Percentiles rank a stretch among this genome's conserved stretches.
phyloP scores from a whole-genome alignment of 345 rosid species.

The Camelina neglecta region DNA sequence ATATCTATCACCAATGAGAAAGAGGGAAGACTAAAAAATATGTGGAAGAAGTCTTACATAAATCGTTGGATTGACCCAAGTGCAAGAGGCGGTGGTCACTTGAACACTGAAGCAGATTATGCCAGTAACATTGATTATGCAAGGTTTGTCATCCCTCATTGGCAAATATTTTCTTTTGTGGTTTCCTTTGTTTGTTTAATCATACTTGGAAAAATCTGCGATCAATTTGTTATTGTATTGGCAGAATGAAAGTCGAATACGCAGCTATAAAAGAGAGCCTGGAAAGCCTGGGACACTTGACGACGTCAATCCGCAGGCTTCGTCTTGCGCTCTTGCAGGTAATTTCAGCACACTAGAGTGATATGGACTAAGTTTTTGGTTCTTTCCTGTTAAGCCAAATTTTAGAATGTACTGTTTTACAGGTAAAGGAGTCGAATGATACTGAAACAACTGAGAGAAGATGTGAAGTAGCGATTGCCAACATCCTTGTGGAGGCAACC shows the following conservation, averaged over 20 bases:
- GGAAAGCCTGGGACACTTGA: slow-evolving; percentile 83
- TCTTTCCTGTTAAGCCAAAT: neutral
- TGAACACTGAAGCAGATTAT: slow-evolving; percentile 48
- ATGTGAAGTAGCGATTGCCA: slow-evolving; percentile 53
- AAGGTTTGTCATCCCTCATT: slow-evolving; percentile 54
- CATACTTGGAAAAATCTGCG: neutral
- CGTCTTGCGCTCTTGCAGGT: slow-evolving; percentile 84
- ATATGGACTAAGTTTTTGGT: slow-evolving; percentile 11
- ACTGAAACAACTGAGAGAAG: slow-evolving; percentile 45
- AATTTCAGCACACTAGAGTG: slow-evolving; percentile 15
- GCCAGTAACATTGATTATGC: slow-evolving; percentile 64
- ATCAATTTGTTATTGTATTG: slow-evolving; percentile 18
- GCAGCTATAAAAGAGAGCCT: slow-evolving; percentile 89
- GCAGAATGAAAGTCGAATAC: slow-evolving; percentile 87
- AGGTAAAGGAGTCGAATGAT: slow-evolving; percentile 64
- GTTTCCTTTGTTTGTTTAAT: slow-evolving; percentile 15
- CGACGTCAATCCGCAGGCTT: slow-evolving; percentile 77
- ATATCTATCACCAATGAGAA: slow-evolving; percentile 49
- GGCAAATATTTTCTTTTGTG: slow-evolving; percentile 2
- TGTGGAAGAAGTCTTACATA: slow-evolving; percentile 83
- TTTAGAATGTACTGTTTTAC: slow-evolving; percentile 26
- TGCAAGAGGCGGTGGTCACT: slow-evolving; percentile 53
- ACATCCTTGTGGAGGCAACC: slow-evolving; percentile 70
- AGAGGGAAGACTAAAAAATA: slow-evolving; percentile 77
- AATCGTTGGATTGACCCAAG: slow-evolving; percentile 77